Evolutionary conservation across 805 yeast species (phyloP).

Genomic region (Zygosaccharomyces bailii): DNA sequence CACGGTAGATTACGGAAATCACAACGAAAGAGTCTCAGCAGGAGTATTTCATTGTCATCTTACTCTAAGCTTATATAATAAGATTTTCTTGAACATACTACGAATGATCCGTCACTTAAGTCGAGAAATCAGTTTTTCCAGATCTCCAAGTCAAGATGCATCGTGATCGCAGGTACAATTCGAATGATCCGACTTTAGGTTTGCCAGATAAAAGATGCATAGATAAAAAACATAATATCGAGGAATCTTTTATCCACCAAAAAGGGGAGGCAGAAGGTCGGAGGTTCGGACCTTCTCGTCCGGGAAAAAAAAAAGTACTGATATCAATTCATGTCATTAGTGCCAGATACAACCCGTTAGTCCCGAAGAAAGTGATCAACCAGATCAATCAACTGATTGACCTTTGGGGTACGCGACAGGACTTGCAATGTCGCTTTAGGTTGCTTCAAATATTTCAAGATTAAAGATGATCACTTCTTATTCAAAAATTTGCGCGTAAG

Average conservation of each 20-base stretch:
- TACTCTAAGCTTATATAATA: background rate
- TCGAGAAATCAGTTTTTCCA: no score
- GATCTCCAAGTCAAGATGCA: background rate
- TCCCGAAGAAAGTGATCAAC: background rate
- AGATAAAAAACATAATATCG: background rate
- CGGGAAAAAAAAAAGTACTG: background rate
- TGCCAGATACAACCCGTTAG: background rate
- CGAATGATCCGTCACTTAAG: no score
- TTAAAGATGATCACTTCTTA: no score
- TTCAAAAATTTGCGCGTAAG: no score
- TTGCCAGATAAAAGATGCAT: background rate
- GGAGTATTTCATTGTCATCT: no score
- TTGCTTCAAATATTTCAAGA: no score
- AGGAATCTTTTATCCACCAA: background rate
- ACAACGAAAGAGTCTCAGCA: no score
- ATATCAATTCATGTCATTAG: background rate
- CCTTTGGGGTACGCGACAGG: no score
- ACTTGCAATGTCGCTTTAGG: no score
- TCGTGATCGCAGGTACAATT: background rate
- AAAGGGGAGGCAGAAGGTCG: background rate
- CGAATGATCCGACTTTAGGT: background rate
- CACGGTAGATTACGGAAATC: no score
- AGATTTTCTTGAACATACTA: background rate
- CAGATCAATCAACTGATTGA: no score
- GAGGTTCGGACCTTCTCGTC: background rate